Percentiles rank a stretch among this genome's conserved stretches.
phyloP scores from a whole-genome alignment of 176 grass and related monocot species.

The Lolium perenne region DNA sequence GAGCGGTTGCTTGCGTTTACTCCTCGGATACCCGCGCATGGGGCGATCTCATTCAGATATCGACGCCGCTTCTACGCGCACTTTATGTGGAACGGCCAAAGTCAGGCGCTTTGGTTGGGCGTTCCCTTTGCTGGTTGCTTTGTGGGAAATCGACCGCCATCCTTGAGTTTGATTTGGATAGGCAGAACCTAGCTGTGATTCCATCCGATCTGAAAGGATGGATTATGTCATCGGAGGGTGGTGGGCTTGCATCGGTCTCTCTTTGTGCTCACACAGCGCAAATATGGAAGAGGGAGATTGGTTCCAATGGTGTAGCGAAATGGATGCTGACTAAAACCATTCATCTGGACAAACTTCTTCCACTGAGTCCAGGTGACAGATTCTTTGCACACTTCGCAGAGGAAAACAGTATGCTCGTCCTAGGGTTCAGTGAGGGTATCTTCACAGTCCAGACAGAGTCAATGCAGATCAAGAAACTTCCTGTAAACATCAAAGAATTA shows the following conservation, averaged over 20 bases:
- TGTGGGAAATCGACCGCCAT: not conserved
- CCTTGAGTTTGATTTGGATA: slow-evolving; percentile 1
- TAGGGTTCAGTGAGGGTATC: not conserved
- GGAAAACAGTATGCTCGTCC: not conserved
- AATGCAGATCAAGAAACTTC: not conserved
- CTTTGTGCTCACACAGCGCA: not conserved
- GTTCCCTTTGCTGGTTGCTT: not conserved
- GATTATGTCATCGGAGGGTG: not conserved
- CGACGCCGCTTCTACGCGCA: not conserved
- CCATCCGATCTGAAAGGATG: not conserved
- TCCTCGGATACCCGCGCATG: not conserved
- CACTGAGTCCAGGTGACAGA: not conserved
- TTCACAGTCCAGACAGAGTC: not conserved
- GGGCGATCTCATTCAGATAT: not conserved
- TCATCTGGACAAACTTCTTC: not conserved
- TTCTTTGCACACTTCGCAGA: not conserved
- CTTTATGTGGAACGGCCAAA: not conserved
- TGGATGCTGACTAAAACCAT: not conserved
- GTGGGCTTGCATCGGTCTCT: not conserved
- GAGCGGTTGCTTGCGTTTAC: not conserved
- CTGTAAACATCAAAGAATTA: not conserved
- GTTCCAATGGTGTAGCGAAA: not conserved
- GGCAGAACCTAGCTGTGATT: not conserved
- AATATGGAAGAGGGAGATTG: not conserved
- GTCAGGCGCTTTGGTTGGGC: not conserved